Evolutionary conservation across 495 filamentous ascomycete species (phyloP), one percentile per base, ranked within the genome.

Genomic region (Viridothelium virens): DNA sequence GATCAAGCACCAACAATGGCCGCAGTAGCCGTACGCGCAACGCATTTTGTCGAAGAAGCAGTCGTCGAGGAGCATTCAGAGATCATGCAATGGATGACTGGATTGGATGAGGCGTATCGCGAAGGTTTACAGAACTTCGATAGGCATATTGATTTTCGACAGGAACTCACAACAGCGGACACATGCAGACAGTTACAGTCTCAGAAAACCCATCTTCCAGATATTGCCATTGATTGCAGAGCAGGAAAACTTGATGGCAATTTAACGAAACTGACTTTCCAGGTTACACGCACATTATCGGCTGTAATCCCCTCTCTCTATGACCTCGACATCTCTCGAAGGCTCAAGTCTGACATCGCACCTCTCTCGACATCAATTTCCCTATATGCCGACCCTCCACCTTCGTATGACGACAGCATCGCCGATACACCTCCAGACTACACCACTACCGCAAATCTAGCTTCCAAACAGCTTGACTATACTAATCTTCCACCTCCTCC

Each of bases 351-450:
- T 14, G 3, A 3, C 7, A 18, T 33, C 53, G 53, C 31, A 59
- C 31, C 53, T 59, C 31, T 18, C 33, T 31, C 31, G 18, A 34
- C 31, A 7, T 34, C 53, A 9, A 4, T 59, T 34, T 31, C 53
- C 3, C 33, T 3, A 5, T 36, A 3, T 3, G 11, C 31, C 25
- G 53, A 59, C 31, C 66, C 70, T 31, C 74, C 73, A 11, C 73
- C 71, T 34, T 41, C 70, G 41, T 76, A 75, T 67, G 71, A 75
- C 44, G 74, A 76, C 38, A 68, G 56, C n/a, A 14, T 73, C 33
- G 47, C 63, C 11, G 73, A 77, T 50, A 33, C 69, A 14, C 74
- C 73, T 16, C 74, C 73, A 1, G 76, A 77, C 53, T 77, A 76
- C 41, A 75, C 73, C 44, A 61, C 63, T 56, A 77, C 75, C 33